Evolutionary conservation across 768 basidiomycete genomes (phyloP).

Genomic region (Suillus weaverae): DNA sequence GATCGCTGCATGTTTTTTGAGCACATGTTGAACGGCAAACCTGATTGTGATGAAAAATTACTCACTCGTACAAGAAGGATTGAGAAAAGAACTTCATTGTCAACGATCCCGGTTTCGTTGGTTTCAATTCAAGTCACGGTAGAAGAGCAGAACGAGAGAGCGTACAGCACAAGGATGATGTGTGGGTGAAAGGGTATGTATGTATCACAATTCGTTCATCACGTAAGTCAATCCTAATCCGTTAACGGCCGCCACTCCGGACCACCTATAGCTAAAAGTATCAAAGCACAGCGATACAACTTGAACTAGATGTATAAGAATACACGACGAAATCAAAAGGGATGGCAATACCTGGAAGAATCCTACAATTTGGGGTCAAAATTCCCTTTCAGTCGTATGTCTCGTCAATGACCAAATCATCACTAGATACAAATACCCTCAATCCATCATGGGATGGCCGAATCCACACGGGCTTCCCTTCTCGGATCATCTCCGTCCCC

Average conservation of each 20-base stretch:
- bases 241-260: not conserved
- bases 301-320: not conserved
- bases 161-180: not conserved
- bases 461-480: conserved; percentile 55
- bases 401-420: conserved; percentile 49
- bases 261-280: not conserved
- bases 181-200: not conserved
- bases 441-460: conserved; percentile 79
- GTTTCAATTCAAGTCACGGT: not conserved
- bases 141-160: not conserved
- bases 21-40: conserved; percentile 9
- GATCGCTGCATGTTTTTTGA: conserved; percentile 59
- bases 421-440: conserved; percentile 46
- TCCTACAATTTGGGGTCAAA: not conserved
- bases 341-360: not conserved
- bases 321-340: not conserved
- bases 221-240: conserved; percentile 9
- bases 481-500: conserved; percentile 48
- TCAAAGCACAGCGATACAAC: not conserved
- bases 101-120: conserved; percentile 36
- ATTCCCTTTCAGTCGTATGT: conserved; percentile 38
- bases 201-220: not conserved
- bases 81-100: conserved; percentile 56
- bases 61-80: conserved; percentile 58
- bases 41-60: conserved; percentile 12